Evolutionary conservation across 768 basidiomycete species (phyloP), one percentile per base, ranked within the genome.

Genomic region (Amyloporia xantha): DNA sequence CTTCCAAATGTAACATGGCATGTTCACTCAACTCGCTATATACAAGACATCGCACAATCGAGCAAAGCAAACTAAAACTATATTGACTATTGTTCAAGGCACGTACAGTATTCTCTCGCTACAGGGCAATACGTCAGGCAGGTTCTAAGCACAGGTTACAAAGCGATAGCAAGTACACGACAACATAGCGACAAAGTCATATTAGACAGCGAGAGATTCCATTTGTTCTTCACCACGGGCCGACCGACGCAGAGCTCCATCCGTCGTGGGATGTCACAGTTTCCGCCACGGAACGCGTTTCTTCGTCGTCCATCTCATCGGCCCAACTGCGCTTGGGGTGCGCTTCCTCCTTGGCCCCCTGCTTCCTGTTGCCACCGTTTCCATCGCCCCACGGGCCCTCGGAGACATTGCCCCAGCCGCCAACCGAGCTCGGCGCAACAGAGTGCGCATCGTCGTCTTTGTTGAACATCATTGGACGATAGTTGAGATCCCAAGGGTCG

Each of bases 241-340:
- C 53, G 0, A 21, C 47, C 10, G 55, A 52, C 25, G 48, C 37
- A 45, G 19, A 33, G n/a, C 51, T 52, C 55, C 54, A 56, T n/a
- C 47, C 41, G 35, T 41, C 48, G 9, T 24, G 41, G 35, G 49
- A 42, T 38, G 49, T 49, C 25, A 20, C 24, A 13, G 23, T 23
- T 33, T 41, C 51, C 7, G 48, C 55, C 12, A 45, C 47, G 1
- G 52, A 46, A 11, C 36, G 43, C 2, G 17, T 28, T 41, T 53
- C 48, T 13, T 44, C 51, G 17, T 40, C 42, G 5, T 52, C 46
- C 47, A 49, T 41, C 43, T 40, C n/a, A 11, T 49, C 52, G 24
- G 52, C 52, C 52, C 52, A 53, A 39, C 38, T 48, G n/a, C 24
- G 23, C 17, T 26, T 33, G 10, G 38, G 38, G 7, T 13, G 12